Base-by-base conservation (phyloP, 176 grass and related monocot species). In the Oryza officinalis region DNA sequence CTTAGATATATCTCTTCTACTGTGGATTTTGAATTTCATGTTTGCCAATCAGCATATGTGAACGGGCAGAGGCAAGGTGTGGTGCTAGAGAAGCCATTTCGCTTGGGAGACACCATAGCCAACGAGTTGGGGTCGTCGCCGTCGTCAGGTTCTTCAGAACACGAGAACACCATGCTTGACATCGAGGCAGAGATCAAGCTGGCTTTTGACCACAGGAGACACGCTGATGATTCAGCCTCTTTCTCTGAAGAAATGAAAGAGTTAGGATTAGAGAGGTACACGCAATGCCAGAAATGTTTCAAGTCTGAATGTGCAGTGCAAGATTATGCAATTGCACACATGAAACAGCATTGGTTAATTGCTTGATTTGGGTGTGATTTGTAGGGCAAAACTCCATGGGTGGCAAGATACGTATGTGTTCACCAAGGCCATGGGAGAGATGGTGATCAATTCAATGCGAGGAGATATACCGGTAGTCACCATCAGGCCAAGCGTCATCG, bases 381-480 rank as follows among this genome's bases (percentile, higher is more conserved):
- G 26, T 46, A 98, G 96, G 74, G 93, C 96, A 73, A 98, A 98
- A 74, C 86, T 88, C 26, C 88, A 95, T 59, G 96, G 96, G 8
- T 98, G 93, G 96, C 96, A 95, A 67, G 89, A 98, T 77, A 93
- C 90, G 0, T 98, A 98, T 69, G 92, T 95, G 65, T 95, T 98
- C 79, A 98, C 92, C 11, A 98, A 98, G 86, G 95, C 92, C 74
- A 98, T 98, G 95, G 92, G 92, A 1, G 95, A 95, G 86, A 98
- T 95, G 95, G 87, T 93, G 13, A 76, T 98, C 72, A 95, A 95
- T 69, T 86, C 78, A 81, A 93, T 95, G 92, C 43, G 92, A 86
- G 95, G 92, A 63, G 84, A 98, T 59, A 90, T 95, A 73, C 89
- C 96, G 18, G 96, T 95, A 18, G 92, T 95, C 26, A 95, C 87